Conservation (phyloP, 192 early-diverging fungal genomes). For the Coemansia sp. region DNA sequence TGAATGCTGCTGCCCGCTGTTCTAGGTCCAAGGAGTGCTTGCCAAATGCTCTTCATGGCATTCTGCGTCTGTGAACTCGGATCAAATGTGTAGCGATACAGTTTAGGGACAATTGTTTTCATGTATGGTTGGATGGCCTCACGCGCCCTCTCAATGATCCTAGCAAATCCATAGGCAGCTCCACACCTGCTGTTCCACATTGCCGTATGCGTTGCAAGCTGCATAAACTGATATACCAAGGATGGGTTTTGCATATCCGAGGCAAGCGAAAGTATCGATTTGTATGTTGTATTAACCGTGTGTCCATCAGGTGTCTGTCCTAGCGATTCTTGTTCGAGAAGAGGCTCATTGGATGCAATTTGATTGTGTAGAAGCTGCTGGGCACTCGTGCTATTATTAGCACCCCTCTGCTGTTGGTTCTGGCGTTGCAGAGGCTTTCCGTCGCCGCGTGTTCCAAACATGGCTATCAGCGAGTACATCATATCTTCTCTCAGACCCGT, state of each 20-base stretch:
- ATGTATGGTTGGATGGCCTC: constrained; percentile 80
- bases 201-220: constrained; percentile 87
- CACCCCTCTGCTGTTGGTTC: constrained; percentile 3
- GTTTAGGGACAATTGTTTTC: constrained; percentile 71
- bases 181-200: constrained; percentile 89
- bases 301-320: constrained; percentile 38
- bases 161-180: constrained; percentile 84
- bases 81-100: constrained; percentile 91
- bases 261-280: constrained; percentile 84
- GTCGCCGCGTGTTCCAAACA: constrained; percentile 20
- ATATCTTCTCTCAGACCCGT: constrained; percentile 32
- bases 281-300: constrained; percentile 62
- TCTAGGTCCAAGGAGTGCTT: constrained; percentile 62
- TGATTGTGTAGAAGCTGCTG: constrained; percentile 25
- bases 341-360: constrained; percentile 35
- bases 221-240: constrained; percentile 92
- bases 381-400: not conserved
- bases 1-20: not conserved
- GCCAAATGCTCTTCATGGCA: constrained; percentile 92
- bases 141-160: constrained; percentile 76
- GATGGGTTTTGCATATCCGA: constrained; percentile 93
- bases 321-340: constrained; percentile 36
- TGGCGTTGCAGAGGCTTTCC: constrained; percentile 1
- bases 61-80: constrained; percentile 84
- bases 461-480: constrained; percentile 37